phyloP scores from a whole-genome alignment of 2,329 filamentous ascomycete species.

The Cercospora citrullina region DNA sequence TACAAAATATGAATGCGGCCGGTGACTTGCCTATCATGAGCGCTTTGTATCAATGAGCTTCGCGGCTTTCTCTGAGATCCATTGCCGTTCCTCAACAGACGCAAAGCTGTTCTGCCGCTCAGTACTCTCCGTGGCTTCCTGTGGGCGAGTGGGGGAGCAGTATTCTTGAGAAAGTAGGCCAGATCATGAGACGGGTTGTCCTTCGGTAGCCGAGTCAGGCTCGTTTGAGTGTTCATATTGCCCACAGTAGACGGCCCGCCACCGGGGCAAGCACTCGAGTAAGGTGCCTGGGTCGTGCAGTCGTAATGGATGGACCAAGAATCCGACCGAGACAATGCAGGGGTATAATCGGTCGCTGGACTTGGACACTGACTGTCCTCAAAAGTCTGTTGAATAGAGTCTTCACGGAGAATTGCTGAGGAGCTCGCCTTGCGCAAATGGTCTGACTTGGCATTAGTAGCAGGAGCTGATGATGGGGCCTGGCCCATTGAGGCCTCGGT shows the following conservation, averaged over 20 bases:
- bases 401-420: slow-evolving; percentile 31
- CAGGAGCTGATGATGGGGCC: slow-evolving; percentile 30
- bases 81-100: slow-evolving; percentile 32
- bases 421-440: slow-evolving; percentile 29
- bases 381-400: slow-evolving; percentile 32
- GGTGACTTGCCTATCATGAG: slow-evolving; percentile 30
- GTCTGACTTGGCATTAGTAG: slow-evolving; percentile 20
- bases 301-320: slow-evolving; percentile 36
- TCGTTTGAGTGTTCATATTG: slow-evolving; percentile 38
- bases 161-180: slow-evolving; percentile 43
- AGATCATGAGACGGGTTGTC: slow-evolving; percentile 39
- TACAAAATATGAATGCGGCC: slow-evolving; percentile 6
- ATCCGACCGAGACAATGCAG: slow-evolving; percentile 24
- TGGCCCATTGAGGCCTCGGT: slow-evolving; percentile 33
- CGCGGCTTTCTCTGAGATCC: slow-evolving; percentile 17
- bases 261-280: slow-evolving; percentile 27
- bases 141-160: slow-evolving; percentile 38
- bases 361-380: slow-evolving; percentile 25
- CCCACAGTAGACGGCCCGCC: slow-evolving; percentile 18
- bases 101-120: slow-evolving; percentile 37
- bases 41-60: slow-evolving; percentile 20
- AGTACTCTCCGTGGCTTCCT: slow-evolving; percentile 31
- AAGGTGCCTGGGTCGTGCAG: slow-evolving; percentile 33
- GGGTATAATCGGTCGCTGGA: slow-evolving; percentile 16
- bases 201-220: slow-evolving; percentile 32